Evolutionary conservation across 2,329 filamentous ascomycete species (phyloP).

Genomic region (Aspergillus neoniger): DNA sequence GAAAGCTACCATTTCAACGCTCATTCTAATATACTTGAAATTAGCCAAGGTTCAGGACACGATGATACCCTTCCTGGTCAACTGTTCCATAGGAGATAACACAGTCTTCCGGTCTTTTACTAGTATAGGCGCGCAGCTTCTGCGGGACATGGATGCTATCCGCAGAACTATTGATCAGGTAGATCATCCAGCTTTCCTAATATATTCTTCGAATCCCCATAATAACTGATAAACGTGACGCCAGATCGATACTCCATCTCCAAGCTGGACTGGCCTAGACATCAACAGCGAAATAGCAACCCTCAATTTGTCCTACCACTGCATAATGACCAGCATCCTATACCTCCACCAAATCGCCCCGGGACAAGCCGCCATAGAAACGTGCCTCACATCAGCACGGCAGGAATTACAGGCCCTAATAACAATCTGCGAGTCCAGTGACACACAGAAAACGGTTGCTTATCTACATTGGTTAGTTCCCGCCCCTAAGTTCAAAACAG

Average conservation of each 20-base stretch:
- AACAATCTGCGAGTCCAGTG: neutral
- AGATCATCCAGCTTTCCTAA: neutral
- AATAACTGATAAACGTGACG: neutral
- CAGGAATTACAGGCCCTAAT: slow-evolving; percentile 21
- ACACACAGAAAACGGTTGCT: slow-evolving; percentile 11
- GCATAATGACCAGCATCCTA: slow-evolving; percentile 22
- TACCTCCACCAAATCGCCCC: slow-evolving; percentile 18
- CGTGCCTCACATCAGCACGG: slow-evolving; percentile 23
- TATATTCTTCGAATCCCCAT: neutral
- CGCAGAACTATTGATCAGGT: no score
- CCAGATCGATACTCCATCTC: slow-evolving; percentile 17
- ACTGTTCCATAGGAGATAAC: no score
- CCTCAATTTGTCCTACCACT: slow-evolving; percentile 25
- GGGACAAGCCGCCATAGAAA: neutral
- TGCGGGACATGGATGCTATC: no score
- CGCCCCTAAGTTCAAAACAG: no score
- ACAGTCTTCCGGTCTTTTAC: no score
- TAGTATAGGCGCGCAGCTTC: no score
- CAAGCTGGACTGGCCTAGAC: slow-evolving; percentile 24
- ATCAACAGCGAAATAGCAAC: slow-evolving; percentile 21
- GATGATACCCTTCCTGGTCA: no score
- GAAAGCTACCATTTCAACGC: no score
- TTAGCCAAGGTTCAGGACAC: no score
- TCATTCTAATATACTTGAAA: no score
- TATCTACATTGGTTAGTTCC: slow-evolving; percentile 22